Evolutionary conservation across 306 rosid species (phyloP).

Genomic region (Casuarina cunninghamiana): DNA sequence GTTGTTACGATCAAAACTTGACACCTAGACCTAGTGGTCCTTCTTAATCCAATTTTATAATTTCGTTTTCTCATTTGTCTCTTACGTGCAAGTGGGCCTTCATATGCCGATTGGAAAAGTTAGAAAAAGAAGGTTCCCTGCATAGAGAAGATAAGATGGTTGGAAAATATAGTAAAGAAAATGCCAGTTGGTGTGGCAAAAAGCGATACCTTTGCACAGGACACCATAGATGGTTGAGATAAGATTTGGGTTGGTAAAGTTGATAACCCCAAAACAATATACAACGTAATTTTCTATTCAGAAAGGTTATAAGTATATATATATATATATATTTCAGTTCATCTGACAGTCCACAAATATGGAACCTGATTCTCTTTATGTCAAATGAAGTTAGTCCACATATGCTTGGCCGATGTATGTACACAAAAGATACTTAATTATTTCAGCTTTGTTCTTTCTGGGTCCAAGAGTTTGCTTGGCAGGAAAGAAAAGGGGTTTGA

Average conservation of each 20-base stretch:
- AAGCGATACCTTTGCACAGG: neutral
- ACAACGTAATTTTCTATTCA: neutral
- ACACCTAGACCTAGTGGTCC: too few species aligned
- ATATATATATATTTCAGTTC: neutral
- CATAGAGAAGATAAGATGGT: neutral
- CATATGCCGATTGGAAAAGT: neutral
- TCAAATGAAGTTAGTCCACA: neutral
- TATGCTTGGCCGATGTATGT: too few species aligned
- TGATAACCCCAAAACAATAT: neutral
- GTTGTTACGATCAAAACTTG: too few species aligned
- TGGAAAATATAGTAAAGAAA: neutral
- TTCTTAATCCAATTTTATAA: too few species aligned
- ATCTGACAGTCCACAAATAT: neutral
- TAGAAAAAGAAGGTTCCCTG: too few species aligned
- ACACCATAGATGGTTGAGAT: slow-evolving; percentile 2
- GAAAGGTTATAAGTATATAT: neutral
- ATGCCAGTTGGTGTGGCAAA: neutral
- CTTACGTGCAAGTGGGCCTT: neutral
- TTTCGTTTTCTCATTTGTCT: neutral
- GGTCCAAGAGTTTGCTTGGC: too few species aligned
- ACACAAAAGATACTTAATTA: too few species aligned
- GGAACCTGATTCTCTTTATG: neutral
- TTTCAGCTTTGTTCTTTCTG: too few species aligned
- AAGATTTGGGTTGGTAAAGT: neutral
- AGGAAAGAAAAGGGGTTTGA: too few species aligned